Evolutionary conservation across 345 rosid species (phyloP), one percentile per base, ranked within the genome.

Genomic region (Eucalyptus marginata): DNA sequence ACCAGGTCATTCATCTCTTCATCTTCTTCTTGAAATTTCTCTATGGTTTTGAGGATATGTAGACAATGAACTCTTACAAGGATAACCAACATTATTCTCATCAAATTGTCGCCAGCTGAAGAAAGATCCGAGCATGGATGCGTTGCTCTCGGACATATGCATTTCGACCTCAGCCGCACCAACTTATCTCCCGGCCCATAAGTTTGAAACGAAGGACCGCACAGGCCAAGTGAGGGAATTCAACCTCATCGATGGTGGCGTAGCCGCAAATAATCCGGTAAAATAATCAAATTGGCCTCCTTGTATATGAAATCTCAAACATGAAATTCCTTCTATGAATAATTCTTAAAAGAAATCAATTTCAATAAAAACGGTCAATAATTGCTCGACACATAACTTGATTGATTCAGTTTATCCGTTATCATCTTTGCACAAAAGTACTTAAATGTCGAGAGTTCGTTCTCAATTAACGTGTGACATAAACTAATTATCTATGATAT

Each of bases 161-260:
- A 93, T 94, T 8, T 88, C 93, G 17, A 94, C 96, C 79, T 94
- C 97, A 20, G 96, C 96, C 1, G 95, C 96, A 11, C 97, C 97
- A 29, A 93, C 94, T 58, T 92, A 90, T 85, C 92, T 95, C 22
- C 97, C 95, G 0, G 93, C 94, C 13, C 92, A 94, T 87, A 59
- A 52, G 52, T 95, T 95, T 31, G 88, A 89, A 81, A 93, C 93
- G 10, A 27, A 86, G 52, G 90, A 90, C 51, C 24, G 29, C 18
- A 50, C 54, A 7, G 93, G 91, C 13, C 66, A 91, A 49, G 83
- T 88, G 14, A 89, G 93, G 29, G 88, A 86, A 25, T 93, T 95
- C 91, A 88, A 93, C 86, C 92, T 95, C 16, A 90, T 93, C 6
- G 94, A 93, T 64, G 94, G 94, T 4, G 94, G 96, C 18, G 91